Evolutionary conservation across 768 basidiomycete species (phyloP), one percentile per base, ranked within the genome.

Genomic region (Pleurotus djamor): DNA sequence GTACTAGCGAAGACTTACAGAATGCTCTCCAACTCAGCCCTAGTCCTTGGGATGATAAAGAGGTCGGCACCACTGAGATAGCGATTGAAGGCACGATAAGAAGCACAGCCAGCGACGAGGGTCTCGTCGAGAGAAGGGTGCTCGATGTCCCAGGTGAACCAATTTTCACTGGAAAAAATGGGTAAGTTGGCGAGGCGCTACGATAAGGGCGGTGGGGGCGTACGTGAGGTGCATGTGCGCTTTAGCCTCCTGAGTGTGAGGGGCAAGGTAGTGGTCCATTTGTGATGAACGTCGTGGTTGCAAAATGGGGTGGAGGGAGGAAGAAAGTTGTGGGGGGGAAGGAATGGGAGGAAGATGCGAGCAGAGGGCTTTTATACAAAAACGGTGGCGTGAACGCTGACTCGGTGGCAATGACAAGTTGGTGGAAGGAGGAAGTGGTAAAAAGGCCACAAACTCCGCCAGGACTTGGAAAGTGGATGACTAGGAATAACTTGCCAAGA

Each of bases 41-140:
- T 79, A 13, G 83, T 84, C 36, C 83, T 79, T 14, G 92, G 92
- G 7, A 86, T 66, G 54, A 92, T 79, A 66, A 88, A 86, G 3
- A 94, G 74, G 74, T 92, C 89, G 52, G 82, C 79, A 34, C 88
- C 90, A 44, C 77, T 76, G 50, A 92, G 81, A 64, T 85, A 93
- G 57, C 91, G 87, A 64, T 83, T 83, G 65, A 93, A 84, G 2
- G 91, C 88, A 63, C 87, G 80, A 72, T 93, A 93, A 4, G 91
- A 86, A n/a, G 91, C 89, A 65, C 84, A 89, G 17, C 86, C 83
- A 1, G 91, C 87, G 44, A 92, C 83, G 59, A 92, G 81, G 2
- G 83, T 84, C 70, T 92, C 89, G 74, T 89, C 80, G 67, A 89
- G 77, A 10, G 83, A 82, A 12, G 85, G 85, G 63, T 87, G 83